Conservation (phyloP, 768 basidiomycete species). For the Punctularia strigosozonata region DNA sequence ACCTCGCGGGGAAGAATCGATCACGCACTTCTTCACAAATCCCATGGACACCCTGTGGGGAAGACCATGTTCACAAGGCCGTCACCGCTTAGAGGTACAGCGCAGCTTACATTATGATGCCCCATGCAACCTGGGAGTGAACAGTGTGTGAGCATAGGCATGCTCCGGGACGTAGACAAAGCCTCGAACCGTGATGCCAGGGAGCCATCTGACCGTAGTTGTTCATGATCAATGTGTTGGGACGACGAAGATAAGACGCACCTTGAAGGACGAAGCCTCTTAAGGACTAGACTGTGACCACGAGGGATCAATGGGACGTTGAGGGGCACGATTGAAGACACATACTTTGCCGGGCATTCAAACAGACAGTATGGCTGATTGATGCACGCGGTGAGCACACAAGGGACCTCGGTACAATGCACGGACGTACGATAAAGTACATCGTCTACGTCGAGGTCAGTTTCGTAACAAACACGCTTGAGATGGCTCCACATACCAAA, state of each 20-base stretch:
- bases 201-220: constrained; percentile 38
- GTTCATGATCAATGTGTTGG: neutral
- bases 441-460: constrained; percentile 33
- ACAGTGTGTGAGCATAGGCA: neutral
- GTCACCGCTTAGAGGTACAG: neutral
- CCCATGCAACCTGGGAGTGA: constrained; percentile 44
- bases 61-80: neutral
- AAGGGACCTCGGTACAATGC: neutral
- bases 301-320: neutral
- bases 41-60: constrained; percentile 49
- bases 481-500: constrained; percentile 27
- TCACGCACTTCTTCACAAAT: constrained; percentile 50
- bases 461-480: neutral
- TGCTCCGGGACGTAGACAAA: neutral
- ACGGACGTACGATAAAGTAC: constrained; percentile 50
- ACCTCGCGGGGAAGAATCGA: neutral
- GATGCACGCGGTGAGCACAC: constrained; percentile 2
- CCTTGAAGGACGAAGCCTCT: constrained; percentile 55
- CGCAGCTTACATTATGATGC: constrained; percentile 39
- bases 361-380: constrained; percentile 45
- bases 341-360: constrained; percentile 62
- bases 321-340: too few relatives aligned
- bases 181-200: constrained; percentile 43
- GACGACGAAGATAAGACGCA: constrained; percentile 10
- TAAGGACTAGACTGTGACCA: constrained; percentile 32